Base-by-base conservation (phyloP, 768 basidiomycete species). In the Lactarius hatsudake region DNA sequence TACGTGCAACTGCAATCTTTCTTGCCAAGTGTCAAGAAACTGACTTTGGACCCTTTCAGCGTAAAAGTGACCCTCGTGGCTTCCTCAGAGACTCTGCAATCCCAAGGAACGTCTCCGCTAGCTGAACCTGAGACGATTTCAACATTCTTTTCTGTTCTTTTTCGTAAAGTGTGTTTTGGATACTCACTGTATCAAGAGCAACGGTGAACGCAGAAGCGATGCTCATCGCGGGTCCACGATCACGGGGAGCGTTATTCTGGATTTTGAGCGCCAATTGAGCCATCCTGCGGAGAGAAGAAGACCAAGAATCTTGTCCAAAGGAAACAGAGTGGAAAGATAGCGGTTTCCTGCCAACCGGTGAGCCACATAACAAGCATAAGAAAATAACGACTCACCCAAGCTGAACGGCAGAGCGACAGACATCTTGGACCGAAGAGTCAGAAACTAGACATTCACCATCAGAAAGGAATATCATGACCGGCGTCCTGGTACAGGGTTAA, bases 261-360 rank as follows among this genome's bases (percentile, higher is more conserved):
- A 80, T 77, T 60, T 84, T 79, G 6, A 70, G 72, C 0, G 86
- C 85, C 28, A 86, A 78, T 10, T 81, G 74, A 2, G 80, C 78
- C 86, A 87, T 87, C 18, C 80, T 75, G 32, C 79, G 78, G n/a
- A 87, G 73, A 7, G 66, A 58, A n/a, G 54, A 34, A 56, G 71
- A 72, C 69, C 71, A 8, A 56, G 72, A 55, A 26, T 75, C 71
- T 1, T 75, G 75, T 5, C 85, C 86, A 45, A 87, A 87, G 0
- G 84, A 80, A 13, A 87, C 82, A 0, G 85, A 73, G 54, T 87
- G 86, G 71, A 87, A 83, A 0, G 85, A 84, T 1, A 85, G 74
- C 1, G 84, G 74, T 77, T 83, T 83, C 13, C 86, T 87, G 57
- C 10, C 10, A 32, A 32, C 34, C 15, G 2, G 20, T 56, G n/a